These are phyloP conservation scores for Pholiota adiposa DNA, from an alignment of 1,284 basidiomycete species.

Conservation along the genomic window DNA sequence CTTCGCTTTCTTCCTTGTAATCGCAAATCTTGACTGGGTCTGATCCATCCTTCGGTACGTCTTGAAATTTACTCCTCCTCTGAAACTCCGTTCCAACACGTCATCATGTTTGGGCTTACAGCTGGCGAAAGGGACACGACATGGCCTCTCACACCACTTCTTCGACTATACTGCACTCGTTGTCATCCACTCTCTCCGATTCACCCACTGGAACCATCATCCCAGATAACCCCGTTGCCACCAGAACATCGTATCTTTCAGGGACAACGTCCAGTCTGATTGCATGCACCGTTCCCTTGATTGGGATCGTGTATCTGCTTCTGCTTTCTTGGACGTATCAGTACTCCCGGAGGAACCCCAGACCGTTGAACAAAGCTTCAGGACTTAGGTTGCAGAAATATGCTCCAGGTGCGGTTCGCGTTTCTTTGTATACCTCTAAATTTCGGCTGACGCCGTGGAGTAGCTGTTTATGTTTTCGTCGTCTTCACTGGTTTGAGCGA, in stretches of 20 bases:
- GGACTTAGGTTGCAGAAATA: constrained; percentile 49
- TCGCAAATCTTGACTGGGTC: background rate
- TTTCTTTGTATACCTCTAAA: background rate
- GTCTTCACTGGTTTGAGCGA: constrained; percentile 50
- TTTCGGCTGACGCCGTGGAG: constrained; percentile 15
- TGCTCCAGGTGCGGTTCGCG: constrained; percentile 48
- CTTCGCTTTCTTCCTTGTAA: background rate
- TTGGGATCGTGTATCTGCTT: constrained; percentile 52
- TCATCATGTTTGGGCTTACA: background rate
- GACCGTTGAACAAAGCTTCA: constrained; percentile 51
- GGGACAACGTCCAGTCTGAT: constrained; percentile 45
- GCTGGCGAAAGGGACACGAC: background rate
- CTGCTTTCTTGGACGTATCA: constrained; percentile 51
- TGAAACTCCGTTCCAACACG: no score
- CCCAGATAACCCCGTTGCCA: constrained; percentile 9
- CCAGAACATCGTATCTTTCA: constrained; percentile 32
- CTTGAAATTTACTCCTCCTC: background rate
- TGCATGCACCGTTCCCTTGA: constrained; percentile 47
- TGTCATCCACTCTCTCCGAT: background rate
- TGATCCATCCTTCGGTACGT: background rate
- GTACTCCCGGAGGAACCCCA: constrained; percentile 46
- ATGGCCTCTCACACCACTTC: background rate
- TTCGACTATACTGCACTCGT: background rate
- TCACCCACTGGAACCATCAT: constrained; percentile 4
- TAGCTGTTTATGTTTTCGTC: constrained; percentile 55